phyloP scores from a whole-genome alignment of 768 basidiomycete species.

The Cytidiella melzeri region DNA sequence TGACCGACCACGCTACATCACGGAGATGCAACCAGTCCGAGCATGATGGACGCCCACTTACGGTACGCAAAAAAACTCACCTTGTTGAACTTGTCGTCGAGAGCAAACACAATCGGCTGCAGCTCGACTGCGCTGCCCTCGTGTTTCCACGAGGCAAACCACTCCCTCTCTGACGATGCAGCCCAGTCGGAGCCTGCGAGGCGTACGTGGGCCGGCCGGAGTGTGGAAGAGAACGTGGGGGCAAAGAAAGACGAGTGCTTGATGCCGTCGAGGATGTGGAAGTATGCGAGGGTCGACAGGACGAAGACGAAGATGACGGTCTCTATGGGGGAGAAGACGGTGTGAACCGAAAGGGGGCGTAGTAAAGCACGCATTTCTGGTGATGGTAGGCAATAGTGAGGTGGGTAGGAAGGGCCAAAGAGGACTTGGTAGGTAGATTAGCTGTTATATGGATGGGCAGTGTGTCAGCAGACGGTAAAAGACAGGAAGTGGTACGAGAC shows the following conservation, averaged over 20 bases:
- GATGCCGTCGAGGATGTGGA: conserved; percentile 86
- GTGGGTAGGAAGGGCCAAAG: not conserved
- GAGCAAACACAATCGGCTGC: conserved; percentile 65
- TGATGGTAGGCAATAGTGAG: not conserved
- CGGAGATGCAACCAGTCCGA: too few relatives aligned
- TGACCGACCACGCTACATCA: too few relatives aligned
- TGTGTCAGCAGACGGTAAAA: not conserved
- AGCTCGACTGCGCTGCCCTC: conserved; percentile 47
- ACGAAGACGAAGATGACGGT: conserved; percentile 88
- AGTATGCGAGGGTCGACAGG: conserved; percentile 89
- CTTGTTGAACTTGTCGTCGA: conserved; percentile 35
- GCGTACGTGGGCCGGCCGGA: conserved; percentile 52
- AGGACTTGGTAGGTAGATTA: conserved; percentile 8
- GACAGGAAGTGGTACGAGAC: conserved; percentile 3
- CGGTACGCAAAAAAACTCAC: conserved; percentile 22
- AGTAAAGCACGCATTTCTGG: conserved; percentile 51
- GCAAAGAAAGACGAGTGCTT: conserved; percentile 83
- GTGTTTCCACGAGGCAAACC: conserved; percentile 32
- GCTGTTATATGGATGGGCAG: conserved; percentile 7
- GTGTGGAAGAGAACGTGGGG: conserved; percentile 38
- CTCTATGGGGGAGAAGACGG: conserved; percentile 77
- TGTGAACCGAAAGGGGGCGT: conserved; percentile 63
- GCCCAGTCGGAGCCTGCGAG: conserved; percentile 58
- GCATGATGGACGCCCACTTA: not conserved
- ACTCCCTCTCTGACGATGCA: conserved; percentile 47